phyloP scores from a whole-genome alignment of 2,329 filamentous ascomycete genomes.

The Fusarium acutatum region DNA sequence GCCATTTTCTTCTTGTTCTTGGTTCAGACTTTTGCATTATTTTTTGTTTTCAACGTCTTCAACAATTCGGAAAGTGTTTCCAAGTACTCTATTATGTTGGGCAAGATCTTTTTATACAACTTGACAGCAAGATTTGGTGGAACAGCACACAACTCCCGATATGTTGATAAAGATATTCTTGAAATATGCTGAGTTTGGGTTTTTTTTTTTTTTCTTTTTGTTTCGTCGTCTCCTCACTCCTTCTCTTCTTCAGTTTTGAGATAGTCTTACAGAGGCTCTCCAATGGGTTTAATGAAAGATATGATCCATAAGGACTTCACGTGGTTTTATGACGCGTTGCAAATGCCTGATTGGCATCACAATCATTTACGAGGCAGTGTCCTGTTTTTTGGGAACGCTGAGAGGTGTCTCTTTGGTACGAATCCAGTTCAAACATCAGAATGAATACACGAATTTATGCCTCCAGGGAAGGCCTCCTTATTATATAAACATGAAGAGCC shows the following conservation, averaged over 20 bases:
- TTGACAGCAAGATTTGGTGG: conserved; percentile 27
- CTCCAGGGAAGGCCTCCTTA: neutral
- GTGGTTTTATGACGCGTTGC: neutral
- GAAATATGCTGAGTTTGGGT: conserved; percentile 8
- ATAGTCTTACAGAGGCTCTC: neutral
- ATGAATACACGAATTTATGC: neutral
- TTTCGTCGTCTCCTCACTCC: neutral
- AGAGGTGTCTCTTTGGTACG: neutral
- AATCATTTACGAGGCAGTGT: neutral
- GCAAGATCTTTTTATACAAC: conserved; percentile 7
- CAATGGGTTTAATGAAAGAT: neutral
- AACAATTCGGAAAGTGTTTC: neutral
- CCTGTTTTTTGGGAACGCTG: neutral
- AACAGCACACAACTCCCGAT: conserved; percentile 35
- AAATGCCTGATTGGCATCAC: neutral
- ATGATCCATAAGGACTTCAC: neutral
- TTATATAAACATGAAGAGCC: neutral
- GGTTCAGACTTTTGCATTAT: neutral
- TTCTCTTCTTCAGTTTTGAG: neutral
- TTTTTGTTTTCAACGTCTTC: neutral
- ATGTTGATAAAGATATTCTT: neutral
- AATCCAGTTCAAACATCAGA: neutral
- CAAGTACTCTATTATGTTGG: neutral
- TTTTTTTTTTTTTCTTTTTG: neutral
- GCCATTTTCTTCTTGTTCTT: conserved; percentile 7